Evolutionary conservation across 2,329 filamentous ascomycete species (phyloP), one percentile per base, ranked within the genome.

Genomic region (Colletotrichum orbiculare): DNA sequence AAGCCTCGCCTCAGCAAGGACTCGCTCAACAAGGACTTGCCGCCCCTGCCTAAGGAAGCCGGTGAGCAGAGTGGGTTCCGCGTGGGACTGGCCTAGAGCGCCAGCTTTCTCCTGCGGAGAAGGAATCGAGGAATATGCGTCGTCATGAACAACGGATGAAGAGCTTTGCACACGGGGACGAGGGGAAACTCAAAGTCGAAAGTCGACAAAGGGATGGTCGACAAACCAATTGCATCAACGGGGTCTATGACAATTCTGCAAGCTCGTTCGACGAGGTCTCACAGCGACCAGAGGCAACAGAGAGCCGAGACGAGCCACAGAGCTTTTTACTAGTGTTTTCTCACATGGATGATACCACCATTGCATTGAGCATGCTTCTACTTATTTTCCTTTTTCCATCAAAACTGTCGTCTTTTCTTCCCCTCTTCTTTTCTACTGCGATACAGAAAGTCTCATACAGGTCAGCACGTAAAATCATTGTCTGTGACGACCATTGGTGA

Each of bases 1-100:
- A 75, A 76, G 42, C 67, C 74, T 37, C 77, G 75, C 66, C 70
- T 86, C 63, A 85, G 85, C 73, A 82, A 82, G 50, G 83, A 86
- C 45, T 88, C 86, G 68, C 76, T 89, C 47, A 85, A 89, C 69
- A 90, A 90, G 76, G 81, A 82, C 10, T 74, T 89, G 50, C 87
- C 87, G 7, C 85, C 86, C 3, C 73, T 90, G 48, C 87, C 87
- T 2, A 67, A 64, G 49, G 69, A 71, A 50, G 60, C 34, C 41
- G 66, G 55, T 6, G 69, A 69, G 13, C 61, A 64, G 38, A 68
- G 58, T 38, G 53, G 54, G 6, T 46, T 56, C 52, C 67, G 62
- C 35, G 25, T 60, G 10, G 56, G 61, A 8, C 49, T 63, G 17
- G 65, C 54, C 4, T 69, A 68, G 67, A 42, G 54, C 15, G 50